Evolutionary conservation across 139 green algal species (phyloP), one percentile per base, ranked within the genome.

Genomic region (Chlamydomonas urium): DNA sequence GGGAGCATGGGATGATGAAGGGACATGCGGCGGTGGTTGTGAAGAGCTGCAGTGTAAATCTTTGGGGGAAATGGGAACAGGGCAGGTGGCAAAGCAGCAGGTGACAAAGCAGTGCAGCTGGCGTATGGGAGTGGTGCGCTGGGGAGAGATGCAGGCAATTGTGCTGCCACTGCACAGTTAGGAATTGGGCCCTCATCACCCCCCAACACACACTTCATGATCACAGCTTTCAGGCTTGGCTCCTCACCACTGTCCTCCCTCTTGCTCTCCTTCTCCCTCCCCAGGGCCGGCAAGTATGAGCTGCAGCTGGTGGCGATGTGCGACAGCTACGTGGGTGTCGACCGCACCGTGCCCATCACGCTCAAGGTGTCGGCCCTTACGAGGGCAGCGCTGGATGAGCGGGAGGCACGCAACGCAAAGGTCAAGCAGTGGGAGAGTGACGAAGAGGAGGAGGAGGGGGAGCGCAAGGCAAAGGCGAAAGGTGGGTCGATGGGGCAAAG

Each of bases 291-390:
- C 58, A 93, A 84, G 57, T 88, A 90, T 56, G 81, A 90, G 63
- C 73, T 95, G 60, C 76, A 80, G 53, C 60, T 97, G 66, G 61
- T 84, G 29, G 71, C 81, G 66, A 86, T 97, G 79, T 88, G 76
- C 35, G 90, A 97, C 66, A 85, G 71, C 14, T 98, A 93, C 85
- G 81, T 97, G 33, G 93, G 93, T 58, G 83, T 63, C 26, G 93
- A 98, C 76, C 69, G 76, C 29, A 75, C 72, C 1, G 37, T 91
- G 19, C 76, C 81, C 31, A 56, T 96, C 36, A 63, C 67, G 47
- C 62, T 79, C n/a, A 71, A 71, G 63, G 63, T 71, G 45, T 29
- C 47, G 28, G 72, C 73, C 29, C 26, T 76, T n/a, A 69, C 53
- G 3, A 36, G 57, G 10, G 70, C 71, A 19, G 66, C 47, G 23